phyloP scores from a whole-genome alignment of 2,329 filamentous ascomycete species.

The Aureobasidium sp. region DNA sequence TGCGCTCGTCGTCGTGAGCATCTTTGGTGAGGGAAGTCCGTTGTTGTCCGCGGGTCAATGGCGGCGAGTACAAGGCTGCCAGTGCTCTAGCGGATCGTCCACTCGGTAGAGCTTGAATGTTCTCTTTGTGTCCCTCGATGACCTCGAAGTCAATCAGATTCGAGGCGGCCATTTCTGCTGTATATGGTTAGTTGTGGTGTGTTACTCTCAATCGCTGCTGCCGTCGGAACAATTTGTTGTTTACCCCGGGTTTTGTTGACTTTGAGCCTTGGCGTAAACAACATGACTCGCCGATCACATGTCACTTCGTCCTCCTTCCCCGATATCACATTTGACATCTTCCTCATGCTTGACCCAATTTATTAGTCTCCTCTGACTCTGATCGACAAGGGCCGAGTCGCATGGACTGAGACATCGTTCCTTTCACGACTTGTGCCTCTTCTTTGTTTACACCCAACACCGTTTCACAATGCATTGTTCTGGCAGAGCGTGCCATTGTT shows the following conservation, averaged over 20 bases:
- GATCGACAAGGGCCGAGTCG: no score
- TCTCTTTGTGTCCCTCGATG: constrained; percentile 98
- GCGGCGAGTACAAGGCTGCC: constrained; percentile 77
- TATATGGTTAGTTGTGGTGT: constrained; percentile 5
- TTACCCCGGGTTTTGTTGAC: constrained; percentile 15
- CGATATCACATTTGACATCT: no score
- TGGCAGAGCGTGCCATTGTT: not conserved
- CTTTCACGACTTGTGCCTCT: no score
- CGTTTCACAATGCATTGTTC: not conserved
- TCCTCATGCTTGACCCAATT: not conserved
- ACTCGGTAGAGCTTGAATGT: constrained; percentile 93
- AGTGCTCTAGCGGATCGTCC: constrained; percentile 92
- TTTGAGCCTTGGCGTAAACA: constrained; percentile 10
- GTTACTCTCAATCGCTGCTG: not conserved
- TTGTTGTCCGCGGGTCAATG: constrained; percentile 33
- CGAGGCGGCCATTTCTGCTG: constrained; percentile 36
- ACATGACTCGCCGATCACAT: constrained; percentile 18
- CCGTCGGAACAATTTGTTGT: constrained; percentile 3
- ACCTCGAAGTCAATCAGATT: constrained; percentile 78
- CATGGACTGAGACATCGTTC: no score
- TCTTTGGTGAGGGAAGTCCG: constrained; percentile 61
- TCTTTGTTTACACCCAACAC: no score
- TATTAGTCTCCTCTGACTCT: no score
- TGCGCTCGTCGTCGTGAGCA: constrained; percentile 80
- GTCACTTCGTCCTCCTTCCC: not conserved